Conservation (phyloP, 148 eudicot species). For the Rhododendron ferrugineum region DNA sequence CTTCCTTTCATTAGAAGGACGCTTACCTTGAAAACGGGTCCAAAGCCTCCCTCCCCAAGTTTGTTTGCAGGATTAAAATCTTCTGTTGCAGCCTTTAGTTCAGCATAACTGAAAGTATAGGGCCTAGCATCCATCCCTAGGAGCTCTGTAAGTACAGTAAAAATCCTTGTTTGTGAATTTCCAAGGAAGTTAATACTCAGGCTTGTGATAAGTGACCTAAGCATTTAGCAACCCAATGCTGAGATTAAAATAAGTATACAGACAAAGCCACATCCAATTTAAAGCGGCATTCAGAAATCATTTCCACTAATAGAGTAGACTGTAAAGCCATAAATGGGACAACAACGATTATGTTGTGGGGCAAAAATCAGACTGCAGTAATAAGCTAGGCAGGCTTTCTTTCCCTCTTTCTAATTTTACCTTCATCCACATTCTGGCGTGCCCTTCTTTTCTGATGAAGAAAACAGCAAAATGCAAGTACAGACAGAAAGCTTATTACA, state of each 20-base stretch:
- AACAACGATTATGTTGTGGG: not conserved
- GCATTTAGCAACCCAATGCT: not conserved
- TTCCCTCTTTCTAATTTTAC: constrained; percentile 23
- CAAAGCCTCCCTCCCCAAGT: constrained; percentile 72
- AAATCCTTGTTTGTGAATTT: not conserved
- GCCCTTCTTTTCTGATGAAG: constrained; percentile 37
- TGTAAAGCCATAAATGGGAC: not conserved
- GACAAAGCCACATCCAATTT: not conserved
- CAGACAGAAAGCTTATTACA: constrained; percentile 33
- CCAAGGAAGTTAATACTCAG: not conserved
- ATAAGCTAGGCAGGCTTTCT: not conserved
- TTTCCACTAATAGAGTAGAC: not conserved
- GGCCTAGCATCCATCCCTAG: constrained; percentile 60
- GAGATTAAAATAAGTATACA: not conserved
- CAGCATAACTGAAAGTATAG: constrained; percentile 55
- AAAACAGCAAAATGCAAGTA: constrained; percentile 30
- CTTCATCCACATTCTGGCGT: constrained; percentile 42
- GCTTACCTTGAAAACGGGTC: constrained; percentile 57
- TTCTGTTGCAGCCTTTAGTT: constrained; percentile 61
- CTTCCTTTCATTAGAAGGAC: not conserved
- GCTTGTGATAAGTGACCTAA: not conserved
- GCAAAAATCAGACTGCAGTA: not conserved
- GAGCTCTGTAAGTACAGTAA: constrained; percentile 36
- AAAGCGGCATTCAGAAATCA: not conserved
- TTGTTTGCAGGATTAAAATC: constrained; percentile 26